phyloP scores from a whole-genome alignment of 169 alveolate genomes.

The Plasmodium yoelii region DNA sequence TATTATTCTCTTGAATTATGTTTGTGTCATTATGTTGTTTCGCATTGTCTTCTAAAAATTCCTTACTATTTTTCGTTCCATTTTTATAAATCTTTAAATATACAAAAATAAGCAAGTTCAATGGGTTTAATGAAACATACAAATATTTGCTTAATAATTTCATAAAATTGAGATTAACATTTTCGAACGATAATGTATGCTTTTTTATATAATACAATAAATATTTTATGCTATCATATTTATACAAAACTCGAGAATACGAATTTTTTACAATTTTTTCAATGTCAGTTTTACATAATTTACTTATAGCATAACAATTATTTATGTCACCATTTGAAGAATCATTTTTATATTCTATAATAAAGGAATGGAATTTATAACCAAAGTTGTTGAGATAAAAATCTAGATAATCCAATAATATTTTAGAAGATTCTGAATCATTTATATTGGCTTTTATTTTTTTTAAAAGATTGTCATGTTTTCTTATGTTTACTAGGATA shows the following conservation, averaged over 20 bases:
- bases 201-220: slow-evolving; percentile 50
- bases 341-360: slow-evolving; percentile 48
- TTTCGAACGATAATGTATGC: slow-evolving; percentile 6
- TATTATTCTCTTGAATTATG: not conserved
- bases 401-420: slow-evolving; percentile 36
- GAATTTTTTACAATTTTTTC: slow-evolving; percentile 31
- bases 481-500: slow-evolving; percentile 59
- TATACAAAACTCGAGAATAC: slow-evolving; percentile 46
- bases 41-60: not conserved
- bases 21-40: no score
- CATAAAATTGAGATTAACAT: slow-evolving; percentile 11
- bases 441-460: slow-evolving; percentile 10
- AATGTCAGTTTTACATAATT: slow-evolving; percentile 38
- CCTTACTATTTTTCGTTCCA: not conserved
- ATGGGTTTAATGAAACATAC: slow-evolving; percentile 30
- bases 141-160: slow-evolving; percentile 29
- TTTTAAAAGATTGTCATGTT: slow-evolving; percentile 51
- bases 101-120: slow-evolving; percentile 46
- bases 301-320: slow-evolving; percentile 40
- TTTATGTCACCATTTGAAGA: slow-evolving; percentile 10
- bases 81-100: slow-evolving; percentile 24
- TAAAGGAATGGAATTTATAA: slow-evolving; percentile 66
- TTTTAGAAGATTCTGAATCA: slow-evolving; percentile 17
- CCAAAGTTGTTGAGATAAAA: slow-evolving; percentile 54
- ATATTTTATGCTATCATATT: slow-evolving; percentile 43